These are phyloP conservation scores for Juncus inflexus DNA, from an alignment of 176 grass and related monocot genomes.

Conservation along the genomic window DNA sequence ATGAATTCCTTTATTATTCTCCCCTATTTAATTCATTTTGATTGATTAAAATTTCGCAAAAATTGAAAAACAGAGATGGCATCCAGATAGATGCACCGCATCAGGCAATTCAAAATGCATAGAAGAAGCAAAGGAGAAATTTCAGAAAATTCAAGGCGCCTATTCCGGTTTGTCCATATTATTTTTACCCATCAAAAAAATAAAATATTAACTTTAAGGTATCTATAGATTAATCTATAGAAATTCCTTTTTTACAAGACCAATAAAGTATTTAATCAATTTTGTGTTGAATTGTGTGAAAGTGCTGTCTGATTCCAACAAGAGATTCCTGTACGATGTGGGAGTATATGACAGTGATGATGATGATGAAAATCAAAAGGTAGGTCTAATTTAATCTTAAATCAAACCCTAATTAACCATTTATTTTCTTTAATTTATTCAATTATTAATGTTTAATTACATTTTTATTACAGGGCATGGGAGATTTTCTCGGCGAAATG, in stretches of 20 bases:
- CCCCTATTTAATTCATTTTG: no score
- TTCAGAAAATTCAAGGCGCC: constrained; percentile 91
- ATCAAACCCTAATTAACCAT: constrained; percentile 18
- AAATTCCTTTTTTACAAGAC: not conserved
- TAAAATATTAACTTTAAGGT: constrained; percentile 20
- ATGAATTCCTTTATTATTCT: no score
- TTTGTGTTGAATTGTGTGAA: constrained; percentile 35
- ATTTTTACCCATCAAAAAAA: constrained; percentile 9
- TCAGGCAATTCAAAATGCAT: constrained; percentile 49
- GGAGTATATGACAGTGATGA: constrained; percentile 77
- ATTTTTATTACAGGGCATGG: constrained; percentile 54
- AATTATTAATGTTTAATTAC: not conserved
- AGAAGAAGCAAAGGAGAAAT: constrained; percentile 92
- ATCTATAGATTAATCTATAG: constrained; percentile 12
- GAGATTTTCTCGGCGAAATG: constrained; percentile 88
- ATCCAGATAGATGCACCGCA: constrained; percentile 78
- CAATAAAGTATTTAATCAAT: not conserved
- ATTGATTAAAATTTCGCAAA: not conserved
- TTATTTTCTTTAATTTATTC: constrained; percentile 3
- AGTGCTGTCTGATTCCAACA: constrained; percentile 87
- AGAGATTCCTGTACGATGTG: constrained; percentile 90
- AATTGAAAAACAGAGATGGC: constrained; percentile 62
- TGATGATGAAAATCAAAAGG: constrained; percentile 44
- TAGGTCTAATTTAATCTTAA: not conserved
- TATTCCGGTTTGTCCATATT: constrained; percentile 57